These are phyloP conservation scores for Paramecium sexaurelia DNA, from an alignment of 73 alveolate species.

Conservation along the genomic window DNA sequence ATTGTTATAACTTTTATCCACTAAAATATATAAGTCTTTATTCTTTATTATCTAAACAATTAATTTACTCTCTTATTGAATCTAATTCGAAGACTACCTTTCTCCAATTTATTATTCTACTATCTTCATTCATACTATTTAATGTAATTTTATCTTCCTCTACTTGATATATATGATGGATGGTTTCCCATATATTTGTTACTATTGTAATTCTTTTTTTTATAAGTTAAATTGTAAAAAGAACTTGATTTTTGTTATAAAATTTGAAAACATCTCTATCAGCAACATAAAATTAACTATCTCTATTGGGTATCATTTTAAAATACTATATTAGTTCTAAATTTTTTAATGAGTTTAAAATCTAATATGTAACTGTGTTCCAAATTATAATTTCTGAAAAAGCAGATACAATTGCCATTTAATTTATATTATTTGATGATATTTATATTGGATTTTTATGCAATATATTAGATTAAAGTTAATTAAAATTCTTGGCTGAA, in stretches of 20 bases:
- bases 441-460: neutral
- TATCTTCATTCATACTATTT: neutral
- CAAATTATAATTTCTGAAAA: neutral
- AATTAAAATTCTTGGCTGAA: neutral
- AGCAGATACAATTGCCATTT: neutral
- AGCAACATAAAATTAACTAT: slow-evolving; percentile 2
- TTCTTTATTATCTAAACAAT: neutral
- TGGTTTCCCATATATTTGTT: neutral
- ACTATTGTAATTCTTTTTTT: neutral
- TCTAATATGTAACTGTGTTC: neutral
- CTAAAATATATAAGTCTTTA: neutral
- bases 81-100: neutral
- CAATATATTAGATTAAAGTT: neutral
- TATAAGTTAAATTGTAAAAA: neutral
- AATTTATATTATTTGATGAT: neutral
- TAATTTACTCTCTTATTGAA: neutral
- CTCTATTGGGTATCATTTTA: neutral
- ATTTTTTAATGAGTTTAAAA: neutral
- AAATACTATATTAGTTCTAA: neutral
- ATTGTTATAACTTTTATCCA: neutral
- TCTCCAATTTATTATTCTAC: neutral
- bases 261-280: slow-evolving; percentile 33
- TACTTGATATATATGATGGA: neutral
- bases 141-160: slow-evolving; percentile 1
- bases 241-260: neutral